phyloP scores from a whole-genome alignment of 352 stramenopile genomes.

The Phytopythium helicoides region DNA sequence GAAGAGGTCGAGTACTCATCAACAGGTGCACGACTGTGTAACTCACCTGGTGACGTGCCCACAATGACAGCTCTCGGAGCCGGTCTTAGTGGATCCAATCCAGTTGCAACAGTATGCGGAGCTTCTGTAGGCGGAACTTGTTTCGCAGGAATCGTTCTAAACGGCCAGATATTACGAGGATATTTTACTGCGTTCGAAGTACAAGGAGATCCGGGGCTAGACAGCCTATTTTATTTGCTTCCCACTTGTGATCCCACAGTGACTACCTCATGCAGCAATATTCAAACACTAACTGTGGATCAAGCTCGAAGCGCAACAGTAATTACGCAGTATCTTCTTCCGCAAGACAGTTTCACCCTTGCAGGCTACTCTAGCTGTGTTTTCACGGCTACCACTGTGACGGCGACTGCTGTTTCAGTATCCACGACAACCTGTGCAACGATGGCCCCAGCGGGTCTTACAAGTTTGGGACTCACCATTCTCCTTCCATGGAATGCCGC shows the following conservation, averaged over 20 bases:
- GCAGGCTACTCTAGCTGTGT: constrained; percentile 46
- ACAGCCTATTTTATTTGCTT: constrained; percentile 35
- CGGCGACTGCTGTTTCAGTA: constrained; percentile 32
- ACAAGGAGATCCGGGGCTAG: constrained; percentile 59
- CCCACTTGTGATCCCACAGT: constrained; percentile 21
- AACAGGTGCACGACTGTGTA: constrained; percentile 77
- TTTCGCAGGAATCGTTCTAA: constrained; percentile 18
- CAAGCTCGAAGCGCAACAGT: not conserved
- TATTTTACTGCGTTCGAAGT: constrained; percentile 90
- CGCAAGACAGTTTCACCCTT: constrained; percentile 56
- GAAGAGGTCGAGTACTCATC: constrained; percentile 56
- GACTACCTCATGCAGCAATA: constrained; percentile 17
- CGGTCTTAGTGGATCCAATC: constrained; percentile 29
- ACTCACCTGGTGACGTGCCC: constrained; percentile 92
- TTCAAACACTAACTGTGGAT: constrained; percentile 32
- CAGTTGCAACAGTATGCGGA: constrained; percentile 27
- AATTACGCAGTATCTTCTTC: constrained; percentile 30
- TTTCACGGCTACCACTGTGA: constrained; percentile 43
- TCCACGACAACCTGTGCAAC: constrained; percentile 20
- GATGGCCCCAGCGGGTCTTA: constrained; percentile 14
- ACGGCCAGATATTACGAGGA: constrained; percentile 84
- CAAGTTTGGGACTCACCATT: constrained; percentile 20
- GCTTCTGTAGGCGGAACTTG: constrained; percentile 12
- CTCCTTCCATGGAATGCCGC: constrained; percentile 70
- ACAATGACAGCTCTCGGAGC: constrained; percentile 48